Evolutionary conservation across 1,139 yeast species (phyloP), one percentile per base, ranked within the genome.

Genomic region (Sugiyamaella neomexicana): DNA sequence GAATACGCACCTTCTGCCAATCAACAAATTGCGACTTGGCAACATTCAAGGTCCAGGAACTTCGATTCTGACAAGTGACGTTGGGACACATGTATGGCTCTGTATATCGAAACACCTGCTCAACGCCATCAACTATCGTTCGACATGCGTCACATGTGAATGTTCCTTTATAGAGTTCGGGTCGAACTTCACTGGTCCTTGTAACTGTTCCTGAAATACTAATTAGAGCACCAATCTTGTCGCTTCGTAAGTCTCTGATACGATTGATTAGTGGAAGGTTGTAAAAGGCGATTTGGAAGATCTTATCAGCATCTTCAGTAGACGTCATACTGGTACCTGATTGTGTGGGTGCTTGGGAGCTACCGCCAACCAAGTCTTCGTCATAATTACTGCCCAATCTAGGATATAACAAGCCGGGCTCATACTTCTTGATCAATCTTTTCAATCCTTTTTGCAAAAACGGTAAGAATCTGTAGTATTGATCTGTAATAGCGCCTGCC

Each of bases 1-100:
- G 99, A 58, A 93, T 87, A 62, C 99, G 80, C 23, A 91, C 95
- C 63, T 89, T 87, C 72, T 93, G 99, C 99, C 99, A 93, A 75
- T 93, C 99, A 59, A 89, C 79, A 65, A 93, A 93, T 60, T 85
- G 89, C 0, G 96, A 89, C 70, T 90, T 89, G 29, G 88, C 71
- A 16, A 91, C 84, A 64, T 88, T 85, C 55, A 95, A 74, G 0
- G 95, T 83, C 95, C 97, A 93, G 56, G 83, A 79, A 1, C 88
- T 80, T 67, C 89, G 91, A 72, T 93, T 93, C 60, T 83, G 88
- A 75, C 99, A 93, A 3, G 87, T 81, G 6, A 91, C 91, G 60
- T 83, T 85, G 17, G 89, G 86, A 72, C 99, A 93, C 59, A 88
- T 83, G 2, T 95, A 86, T 41, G 99, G 99, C 69, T 93, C 97